Evolutionary conservation across 164 flowering plant genomes (phyloP), one percentile per base, ranked within the genome.

Genomic region (Protea cynaroides): DNA sequence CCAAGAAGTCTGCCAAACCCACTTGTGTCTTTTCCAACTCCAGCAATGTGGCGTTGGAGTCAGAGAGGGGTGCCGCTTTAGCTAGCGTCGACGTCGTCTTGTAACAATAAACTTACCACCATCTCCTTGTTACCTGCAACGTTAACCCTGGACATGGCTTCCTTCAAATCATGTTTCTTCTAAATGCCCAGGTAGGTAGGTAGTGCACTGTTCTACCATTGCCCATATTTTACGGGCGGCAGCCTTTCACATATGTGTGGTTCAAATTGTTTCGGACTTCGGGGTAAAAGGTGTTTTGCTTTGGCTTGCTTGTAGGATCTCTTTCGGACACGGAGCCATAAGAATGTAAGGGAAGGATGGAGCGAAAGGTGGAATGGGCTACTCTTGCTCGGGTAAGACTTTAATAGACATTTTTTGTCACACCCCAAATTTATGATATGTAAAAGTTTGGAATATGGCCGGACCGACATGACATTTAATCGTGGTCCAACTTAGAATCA

Each of bases 151-250:
- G 89, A 82, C 67, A 69, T 82, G 79, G 81, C 89, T 64, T 76
- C 97, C 52, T 78, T 82, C 74, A 89, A 86, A 53, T 82, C 98
- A 15, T 86, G 86, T 61, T 84, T 82, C 77, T 85, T 89, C 73
- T 92, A 84, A 73, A 65, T 86, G 67, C 92, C 96, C 40, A 86
- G 96, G 34, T 29, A 29, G 34, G n/a, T n/a, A n/a, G n/a, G 96
- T 87, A 72, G 25, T 14, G 58, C 58, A 23, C 58, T 25, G 18
- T 7, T 3, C 25, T 25, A 14, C 58, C 25, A 9, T 25, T 56
- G 5, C 58, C 15, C 21, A 15, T 12, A 24, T 46, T 29, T 43
- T 21, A 50, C 22, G 21, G 44, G 12, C 57, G n/a, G n/a, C 19
- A 17, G 4, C 46, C 18, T 15, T 18, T 3, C 18, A 29, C 34